These are phyloP conservation scores for Kodamaea laetipori DNA, from an alignment of 805 yeast genomes.

Conservation along the genomic window DNA sequence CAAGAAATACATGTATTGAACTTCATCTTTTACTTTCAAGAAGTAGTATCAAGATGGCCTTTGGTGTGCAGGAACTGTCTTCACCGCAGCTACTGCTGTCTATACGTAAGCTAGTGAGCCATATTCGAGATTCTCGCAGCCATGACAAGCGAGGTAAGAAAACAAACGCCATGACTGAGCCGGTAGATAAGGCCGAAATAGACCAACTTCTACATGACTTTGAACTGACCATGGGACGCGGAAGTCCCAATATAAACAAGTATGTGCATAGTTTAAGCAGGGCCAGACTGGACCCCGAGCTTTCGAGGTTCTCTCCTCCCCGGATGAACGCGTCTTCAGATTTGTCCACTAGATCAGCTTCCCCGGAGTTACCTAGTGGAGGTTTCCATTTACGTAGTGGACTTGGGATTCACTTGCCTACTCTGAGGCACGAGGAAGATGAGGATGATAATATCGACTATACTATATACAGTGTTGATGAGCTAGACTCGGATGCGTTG, in stretches of 20 bases:
- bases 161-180: too few species aligned
- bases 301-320: conserved; percentile 2
- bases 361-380: conserved; percentile 1
- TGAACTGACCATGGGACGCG: conserved; percentile 5
- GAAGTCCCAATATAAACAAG: not conserved
- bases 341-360: not conserved
- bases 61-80: conserved; percentile 5
- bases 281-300: not conserved
- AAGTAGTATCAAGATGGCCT: not conserved
- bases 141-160: not conserved
- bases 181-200: conserved; percentile 6
- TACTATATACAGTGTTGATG: conserved; percentile 6
- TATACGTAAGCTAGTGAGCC: conserved; percentile 1
- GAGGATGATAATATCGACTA: conserved; percentile 6
- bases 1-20: not conserved
- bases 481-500: conserved; percentile 11
- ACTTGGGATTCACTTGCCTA: not conserved
- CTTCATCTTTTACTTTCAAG: not conserved
- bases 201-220: conserved; percentile 10
- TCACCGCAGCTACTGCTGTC: conserved; percentile 2
- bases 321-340: not conserved
- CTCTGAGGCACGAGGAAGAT: not conserved
- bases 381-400: not conserved
- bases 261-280: not conserved
- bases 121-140: not conserved